Evolutionary conservation across 2,329 filamentous ascomycete genomes (phyloP).

Genomic region (Bertia moriformis): DNA sequence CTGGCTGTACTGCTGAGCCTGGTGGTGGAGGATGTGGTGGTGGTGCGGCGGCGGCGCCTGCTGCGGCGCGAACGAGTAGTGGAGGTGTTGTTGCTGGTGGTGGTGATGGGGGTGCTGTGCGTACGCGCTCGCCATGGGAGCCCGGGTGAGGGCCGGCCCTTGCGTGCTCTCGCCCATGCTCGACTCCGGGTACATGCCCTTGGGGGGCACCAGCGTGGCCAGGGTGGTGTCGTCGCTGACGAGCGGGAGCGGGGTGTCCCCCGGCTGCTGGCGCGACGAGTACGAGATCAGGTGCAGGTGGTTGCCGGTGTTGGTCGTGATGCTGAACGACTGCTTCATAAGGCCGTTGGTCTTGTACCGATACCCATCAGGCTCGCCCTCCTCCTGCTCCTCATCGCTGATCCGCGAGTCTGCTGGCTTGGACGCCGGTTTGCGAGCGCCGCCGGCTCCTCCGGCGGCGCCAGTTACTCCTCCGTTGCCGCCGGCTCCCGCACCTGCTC

Average conservation of each 20-base stretch:
- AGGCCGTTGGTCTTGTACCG: conserved; percentile 61
- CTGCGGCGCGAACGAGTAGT: background rate
- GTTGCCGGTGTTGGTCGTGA: conserved; percentile 55
- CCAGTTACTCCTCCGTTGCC: no score
- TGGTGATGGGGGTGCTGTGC: no score
- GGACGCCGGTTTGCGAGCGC: no score
- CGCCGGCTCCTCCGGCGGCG: no score
- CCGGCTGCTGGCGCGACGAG: conserved; percentile 28
- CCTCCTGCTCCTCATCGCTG: conserved; percentile 40
- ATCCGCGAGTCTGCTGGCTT: conserved; percentile 48
- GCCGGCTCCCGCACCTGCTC: background rate
- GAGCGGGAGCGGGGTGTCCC: background rate
- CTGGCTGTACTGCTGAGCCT: no score
- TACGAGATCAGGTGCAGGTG: conserved; percentile 69
- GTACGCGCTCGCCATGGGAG: background rate
- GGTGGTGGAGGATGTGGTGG: background rate
- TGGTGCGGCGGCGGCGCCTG: no score
- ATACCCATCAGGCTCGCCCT: conserved; percentile 52
- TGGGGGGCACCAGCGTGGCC: background rate
- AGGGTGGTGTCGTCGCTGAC: background rate
- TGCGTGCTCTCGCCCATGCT: background rate
- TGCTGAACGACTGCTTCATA: conserved; percentile 72
- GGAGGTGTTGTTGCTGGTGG: background rate
- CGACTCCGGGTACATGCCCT: background rate
- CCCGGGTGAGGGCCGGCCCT: background rate